These are phyloP conservation scores for Penicillium sp. DNA, from an alignment of 2,329 filamentous ascomycete species.

Conservation along the genomic window DNA sequence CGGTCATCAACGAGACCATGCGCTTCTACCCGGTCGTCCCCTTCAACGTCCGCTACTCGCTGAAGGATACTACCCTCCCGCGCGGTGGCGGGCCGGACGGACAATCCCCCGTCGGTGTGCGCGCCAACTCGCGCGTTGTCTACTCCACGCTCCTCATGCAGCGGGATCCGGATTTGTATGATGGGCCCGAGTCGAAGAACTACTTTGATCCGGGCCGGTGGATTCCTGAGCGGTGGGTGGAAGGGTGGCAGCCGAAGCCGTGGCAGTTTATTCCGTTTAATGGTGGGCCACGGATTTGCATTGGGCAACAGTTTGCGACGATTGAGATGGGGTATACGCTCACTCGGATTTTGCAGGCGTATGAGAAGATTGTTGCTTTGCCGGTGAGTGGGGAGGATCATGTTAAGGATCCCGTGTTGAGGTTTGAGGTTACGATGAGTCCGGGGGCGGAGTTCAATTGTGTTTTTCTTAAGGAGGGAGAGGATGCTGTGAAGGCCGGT, in stretches of 20 bases:
- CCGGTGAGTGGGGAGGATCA: slow-evolving; percentile 32
- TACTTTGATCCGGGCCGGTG: slow-evolving; percentile 47
- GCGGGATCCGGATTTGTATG: slow-evolving; percentile 52
- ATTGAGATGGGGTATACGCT: slow-evolving; percentile 59
- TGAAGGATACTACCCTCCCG: slow-evolving; percentile 74
- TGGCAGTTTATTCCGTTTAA: slow-evolving; percentile 60
- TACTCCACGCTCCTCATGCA: slow-evolving; percentile 58
- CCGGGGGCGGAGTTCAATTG: slow-evolving; percentile 43
- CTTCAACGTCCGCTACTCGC: slow-evolving; percentile 73
- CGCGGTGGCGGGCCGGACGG: slow-evolving; percentile 58
- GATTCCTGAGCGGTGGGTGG: slow-evolving; percentile 54
- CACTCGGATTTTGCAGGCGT: slow-evolving; percentile 46
- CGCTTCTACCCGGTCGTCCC: slow-evolving; percentile 77
- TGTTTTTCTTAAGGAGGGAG: slow-evolving; percentile 38
- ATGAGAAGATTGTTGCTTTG: slow-evolving; percentile 39
- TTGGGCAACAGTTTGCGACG: slow-evolving; percentile 62
- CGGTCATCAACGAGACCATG: slow-evolving; percentile 74
- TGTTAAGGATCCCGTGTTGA: slow-evolving; percentile 39
- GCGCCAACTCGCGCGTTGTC: slow-evolving; percentile 50
- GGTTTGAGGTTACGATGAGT: slow-evolving; percentile 43
- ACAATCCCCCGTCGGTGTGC: slow-evolving; percentile 47
- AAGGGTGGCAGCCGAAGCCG: slow-evolving; percentile 53
- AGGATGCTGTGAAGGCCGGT: slow-evolving; percentile 11
- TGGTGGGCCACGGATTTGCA: slow-evolving; percentile 56
- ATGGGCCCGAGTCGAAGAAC: slow-evolving; percentile 36